These are phyloP conservation scores for Cephaloascus albidus DNA, from an alignment of 805 yeast species.

Conservation along the genomic window DNA sequence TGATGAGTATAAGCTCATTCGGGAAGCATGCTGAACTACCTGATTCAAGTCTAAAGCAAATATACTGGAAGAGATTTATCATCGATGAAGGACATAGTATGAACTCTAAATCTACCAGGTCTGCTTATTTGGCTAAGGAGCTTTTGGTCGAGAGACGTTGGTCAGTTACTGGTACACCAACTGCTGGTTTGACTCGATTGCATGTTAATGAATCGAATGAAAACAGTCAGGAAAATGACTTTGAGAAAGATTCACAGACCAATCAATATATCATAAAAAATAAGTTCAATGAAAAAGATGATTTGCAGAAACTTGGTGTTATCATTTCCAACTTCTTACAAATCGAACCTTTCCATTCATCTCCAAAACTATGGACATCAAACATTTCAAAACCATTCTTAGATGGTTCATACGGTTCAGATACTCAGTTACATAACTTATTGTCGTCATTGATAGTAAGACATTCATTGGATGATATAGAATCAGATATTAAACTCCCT, in stretches of 20 bases:
- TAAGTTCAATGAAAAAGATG: slow-evolving; percentile 42
- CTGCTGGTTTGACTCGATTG: slow-evolving; percentile 55
- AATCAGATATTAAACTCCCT: slow-evolving; percentile 47
- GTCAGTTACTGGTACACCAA: slow-evolving; percentile 74
- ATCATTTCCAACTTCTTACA: slow-evolving; percentile 44
- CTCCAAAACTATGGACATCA: slow-evolving; percentile 36
- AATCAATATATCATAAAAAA: slow-evolving; percentile 36
- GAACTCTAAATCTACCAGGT: slow-evolving; percentile 40
- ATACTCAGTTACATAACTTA: slow-evolving; percentile 27
- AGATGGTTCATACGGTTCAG: slow-evolving; percentile 27
- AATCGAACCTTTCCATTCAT: slow-evolving; percentile 47
- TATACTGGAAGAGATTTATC: slow-evolving; percentile 62
- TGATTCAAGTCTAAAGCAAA: slow-evolving; percentile 24
- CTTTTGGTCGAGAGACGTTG: slow-evolving; percentile 54
- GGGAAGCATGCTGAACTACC: slow-evolving; percentile 24
- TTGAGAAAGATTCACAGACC: slow-evolving; percentile 7
- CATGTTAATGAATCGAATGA: slow-evolving; percentile 32
- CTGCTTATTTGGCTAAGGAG: slow-evolving; percentile 37
- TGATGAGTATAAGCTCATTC: slow-evolving; percentile 39
- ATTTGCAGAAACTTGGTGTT: slow-evolving; percentile 42
- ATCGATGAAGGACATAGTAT: slow-evolving; percentile 73
- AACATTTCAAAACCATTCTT: slow-evolving; percentile 39
- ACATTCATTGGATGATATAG: slow-evolving; percentile 46
- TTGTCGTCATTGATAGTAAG: slow-evolving; percentile 43
- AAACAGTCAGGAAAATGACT: slow-evolving; percentile 5